Evolutionary conservation across 495 filamentous ascomycete genomes (phyloP).

Genomic region (Penicillium soppii): DNA sequence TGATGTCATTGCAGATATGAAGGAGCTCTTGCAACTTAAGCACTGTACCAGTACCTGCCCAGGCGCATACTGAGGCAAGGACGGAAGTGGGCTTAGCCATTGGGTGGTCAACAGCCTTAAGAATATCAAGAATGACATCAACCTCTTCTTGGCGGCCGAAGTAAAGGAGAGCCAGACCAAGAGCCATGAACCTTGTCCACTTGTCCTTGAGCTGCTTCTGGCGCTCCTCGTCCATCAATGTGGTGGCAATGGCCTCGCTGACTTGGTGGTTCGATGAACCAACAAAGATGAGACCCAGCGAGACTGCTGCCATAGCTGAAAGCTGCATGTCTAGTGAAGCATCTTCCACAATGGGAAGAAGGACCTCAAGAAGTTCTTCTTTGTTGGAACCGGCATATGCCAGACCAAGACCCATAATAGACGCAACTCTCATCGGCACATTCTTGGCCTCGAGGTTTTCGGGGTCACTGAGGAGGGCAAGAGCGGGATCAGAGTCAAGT

Average conservation of each 20-base stretch:
- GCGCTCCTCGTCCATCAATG: constrained; percentile 87
- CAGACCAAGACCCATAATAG: constrained; percentile 94
- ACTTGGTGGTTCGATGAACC: constrained; percentile 88
- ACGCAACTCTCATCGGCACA: constrained; percentile 69
- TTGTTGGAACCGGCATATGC: constrained; percentile 91
- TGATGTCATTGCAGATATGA: constrained; percentile 95
- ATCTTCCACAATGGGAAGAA: constrained; percentile 85
- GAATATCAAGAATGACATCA: constrained; percentile 88
- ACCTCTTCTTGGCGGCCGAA: constrained; percentile 97
- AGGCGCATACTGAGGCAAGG: constrained; percentile 92
- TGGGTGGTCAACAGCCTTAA: constrained; percentile 93
- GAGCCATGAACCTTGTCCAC: constrained; percentile 94
- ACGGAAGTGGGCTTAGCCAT: constrained; percentile 89
- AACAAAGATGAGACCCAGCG: constrained; percentile 88
- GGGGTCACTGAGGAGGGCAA: constrained; percentile 77
- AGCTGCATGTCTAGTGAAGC: constrained; percentile 85
- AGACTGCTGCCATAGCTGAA: constrained; percentile 92
- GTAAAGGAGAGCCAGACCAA: constrained; percentile 90
- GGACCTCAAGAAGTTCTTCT: constrained; percentile 72
- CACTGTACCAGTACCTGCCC: constrained; percentile 95
- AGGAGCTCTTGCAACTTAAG: constrained; percentile 94
- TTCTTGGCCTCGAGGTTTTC: constrained; percentile 77
- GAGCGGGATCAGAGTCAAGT: constrained; percentile 78
- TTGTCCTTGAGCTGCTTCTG: constrained; percentile 89
- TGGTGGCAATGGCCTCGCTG: constrained; percentile 82